Percentiles rank a stretch among this genome's conserved stretches.
phyloP scores from a whole-genome alignment of 2,329 filamentous ascomycete genomes.

The Tolypocladium nubicola region DNA sequence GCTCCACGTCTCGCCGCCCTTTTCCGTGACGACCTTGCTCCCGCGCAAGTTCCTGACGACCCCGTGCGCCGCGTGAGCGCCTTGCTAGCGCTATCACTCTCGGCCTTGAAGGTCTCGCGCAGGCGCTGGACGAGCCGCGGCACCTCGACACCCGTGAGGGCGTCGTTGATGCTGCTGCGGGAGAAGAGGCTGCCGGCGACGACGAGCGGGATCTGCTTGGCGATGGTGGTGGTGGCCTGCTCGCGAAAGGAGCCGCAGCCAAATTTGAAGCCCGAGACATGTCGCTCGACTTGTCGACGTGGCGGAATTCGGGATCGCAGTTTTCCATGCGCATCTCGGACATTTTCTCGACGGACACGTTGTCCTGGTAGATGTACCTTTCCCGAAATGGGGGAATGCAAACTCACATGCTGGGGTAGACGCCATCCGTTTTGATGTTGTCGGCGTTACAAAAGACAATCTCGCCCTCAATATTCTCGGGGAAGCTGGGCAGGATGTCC shows the following conservation, averaged over 20 bases:
- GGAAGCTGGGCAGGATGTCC: constrained; percentile 50
- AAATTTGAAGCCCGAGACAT: constrained; percentile 87
- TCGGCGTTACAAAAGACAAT: constrained; percentile 75
- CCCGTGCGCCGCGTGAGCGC: constrained; percentile 62
- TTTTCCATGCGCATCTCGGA: constrained; percentile 88
- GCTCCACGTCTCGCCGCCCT: constrained; percentile 56
- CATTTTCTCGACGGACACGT: constrained; percentile 68
- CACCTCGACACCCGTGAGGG: constrained; percentile 61
- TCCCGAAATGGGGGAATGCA: too few relatives aligned
- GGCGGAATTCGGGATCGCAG: constrained; percentile 66
- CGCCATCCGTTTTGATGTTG: constrained; percentile 85
- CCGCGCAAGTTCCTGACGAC: constrained; percentile 69
- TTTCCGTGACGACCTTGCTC: constrained; percentile 61
- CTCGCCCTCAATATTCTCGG: constrained; percentile 71
- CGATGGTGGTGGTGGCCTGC: constrained; percentile 77
- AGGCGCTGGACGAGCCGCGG: constrained; percentile 56
- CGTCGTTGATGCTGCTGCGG: constrained; percentile 72
- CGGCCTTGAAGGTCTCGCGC: constrained; percentile 45
- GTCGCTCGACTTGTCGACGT: constrained; percentile 56
- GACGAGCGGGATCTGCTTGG: constrained; percentile 70
- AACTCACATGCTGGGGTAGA: constrained; percentile 66
- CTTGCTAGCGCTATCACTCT: constrained; percentile 28
- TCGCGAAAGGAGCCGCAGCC: constrained; percentile 74
- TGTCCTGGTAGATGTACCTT: constrained; percentile 77
- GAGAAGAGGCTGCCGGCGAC: constrained; percentile 73